A percentile compares a stretch with the other conserved stretches of the same genome.
Conservation (phyloP, 2,329 filamentous ascomycete genomes). For the Trichocomaceae sp. region DNA sequence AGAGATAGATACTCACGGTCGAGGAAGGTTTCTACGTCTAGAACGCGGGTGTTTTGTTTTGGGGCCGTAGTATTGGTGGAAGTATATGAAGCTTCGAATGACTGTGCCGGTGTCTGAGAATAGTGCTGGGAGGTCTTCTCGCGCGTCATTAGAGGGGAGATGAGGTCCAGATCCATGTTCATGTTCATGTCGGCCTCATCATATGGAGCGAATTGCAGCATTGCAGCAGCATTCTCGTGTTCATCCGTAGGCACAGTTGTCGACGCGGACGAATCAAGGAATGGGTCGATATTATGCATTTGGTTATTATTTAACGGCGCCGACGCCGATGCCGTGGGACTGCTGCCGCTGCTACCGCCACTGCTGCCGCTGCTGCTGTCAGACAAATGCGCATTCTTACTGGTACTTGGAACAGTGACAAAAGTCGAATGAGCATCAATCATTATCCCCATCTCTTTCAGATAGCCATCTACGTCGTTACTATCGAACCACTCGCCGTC, state of each 20-base stretch:
- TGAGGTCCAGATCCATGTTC: background rate
- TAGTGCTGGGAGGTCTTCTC: background rate
- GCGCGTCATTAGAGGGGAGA: background rate
- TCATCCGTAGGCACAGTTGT: background rate
- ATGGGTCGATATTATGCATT: background rate
- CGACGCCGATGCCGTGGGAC: background rate
- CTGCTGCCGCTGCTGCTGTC: background rate
- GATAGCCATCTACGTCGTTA: conserved; percentile 66
- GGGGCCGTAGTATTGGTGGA: background rate
- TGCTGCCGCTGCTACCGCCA: background rate
- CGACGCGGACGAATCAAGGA: background rate
- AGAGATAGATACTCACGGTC: conserved; percentile 2
- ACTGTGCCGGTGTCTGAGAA: background rate
- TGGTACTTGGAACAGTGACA: conserved; percentile 14
- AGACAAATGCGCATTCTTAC: background rate
- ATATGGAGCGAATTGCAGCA: background rate
- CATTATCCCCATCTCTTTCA: conserved; percentile 41
- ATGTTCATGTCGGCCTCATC: background rate
- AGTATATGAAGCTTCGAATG: background rate
- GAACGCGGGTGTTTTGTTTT: background rate
- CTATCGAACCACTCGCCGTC: conserved; percentile 68
- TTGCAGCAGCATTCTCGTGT: background rate
- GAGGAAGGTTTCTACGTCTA: conserved; percentile 11
- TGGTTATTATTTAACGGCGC: too few relatives aligned
- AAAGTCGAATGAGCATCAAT: conserved; percentile 21